Base-by-base conservation (phyloP, 192 early-diverging fungal genomes). In the Backusella tarrabulga region DNA sequence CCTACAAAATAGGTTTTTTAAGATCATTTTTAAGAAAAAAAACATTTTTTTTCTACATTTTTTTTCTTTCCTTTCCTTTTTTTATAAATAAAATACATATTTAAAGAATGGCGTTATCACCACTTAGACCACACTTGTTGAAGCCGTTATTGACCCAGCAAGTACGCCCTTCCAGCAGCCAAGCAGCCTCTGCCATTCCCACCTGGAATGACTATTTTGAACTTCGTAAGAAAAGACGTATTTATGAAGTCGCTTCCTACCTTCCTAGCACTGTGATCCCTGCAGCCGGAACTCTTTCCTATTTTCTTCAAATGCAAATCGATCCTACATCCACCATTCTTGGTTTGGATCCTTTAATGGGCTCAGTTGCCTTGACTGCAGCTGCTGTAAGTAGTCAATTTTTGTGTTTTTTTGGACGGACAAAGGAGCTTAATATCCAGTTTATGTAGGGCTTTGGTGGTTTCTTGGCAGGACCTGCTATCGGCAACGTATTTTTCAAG, bases 181-280 rank as follows among this genome's bases (percentile, higher is more conserved):
- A 32, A 11, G 41, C 34, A 15, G 7, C 35, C 19, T 17, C 40
- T 2, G 46, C 52, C 5, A 78, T 82, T 72, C 67, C 88, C n/a
- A 84, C 83, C 23, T 91, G 91, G 92, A 82, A 88, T 7, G 84
- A 89, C 34, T 93, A 92, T 77, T 93, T 93, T 75, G 73, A 75
- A 17, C 75, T 93, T 63, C 90, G 92, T 40, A 79, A 84, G 32
- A 88, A 86, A 32, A 88, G 92, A 60, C 88, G 90, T 34, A 83
- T 87, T 44, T 90, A 85, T 77, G 92, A 92, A 74, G 87, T 88
- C 19, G 74, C 85, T n/a, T 85, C 85, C 15, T 85, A 88, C 23
- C 77, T 86, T 14, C 92, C 92, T 0, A 88, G 87, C 34, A 85
- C 87, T 15, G 67, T 88, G 5, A 56, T 87, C 32, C 85, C 88